Conservation (phyloP, 2,329 filamentous ascomycete species). For the Aspergillus ochraceus region DNA sequence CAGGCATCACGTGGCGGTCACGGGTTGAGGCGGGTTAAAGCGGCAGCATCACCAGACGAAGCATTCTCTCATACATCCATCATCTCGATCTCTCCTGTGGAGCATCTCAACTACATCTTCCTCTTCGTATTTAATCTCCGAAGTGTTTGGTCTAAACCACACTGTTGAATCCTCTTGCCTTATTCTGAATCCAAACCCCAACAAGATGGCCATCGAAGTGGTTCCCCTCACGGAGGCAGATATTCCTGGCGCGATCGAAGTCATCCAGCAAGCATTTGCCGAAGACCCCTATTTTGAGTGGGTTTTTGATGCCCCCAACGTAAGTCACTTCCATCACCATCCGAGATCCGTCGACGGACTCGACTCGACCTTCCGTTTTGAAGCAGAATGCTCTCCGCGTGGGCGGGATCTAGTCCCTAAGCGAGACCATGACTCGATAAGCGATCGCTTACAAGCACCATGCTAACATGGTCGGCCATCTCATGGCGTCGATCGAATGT, state of each 20-base stretch:
- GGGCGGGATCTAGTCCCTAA: neutral
- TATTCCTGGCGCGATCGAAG: conserved; percentile 63
- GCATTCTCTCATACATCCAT: neutral
- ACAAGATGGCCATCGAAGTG: conserved; percentile 56
- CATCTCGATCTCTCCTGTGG: no score
- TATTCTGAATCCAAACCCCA: no score
- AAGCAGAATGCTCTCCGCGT: neutral
- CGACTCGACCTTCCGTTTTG: neutral
- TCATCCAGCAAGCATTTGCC: conserved; percentile 66
- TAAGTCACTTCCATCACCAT: conserved; percentile 30
- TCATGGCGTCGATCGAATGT: conserved; percentile 6
- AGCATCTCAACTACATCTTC: no score
- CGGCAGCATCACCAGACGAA: neutral
- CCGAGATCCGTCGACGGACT: neutral
- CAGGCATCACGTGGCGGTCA: neutral
- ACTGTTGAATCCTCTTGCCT: neutral
- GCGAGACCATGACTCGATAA: neutral
- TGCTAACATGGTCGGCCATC: conserved; percentile 17
- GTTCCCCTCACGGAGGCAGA: conserved; percentile 57
- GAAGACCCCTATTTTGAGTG: conserved; percentile 68
- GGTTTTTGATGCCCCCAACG: conserved; percentile 62
- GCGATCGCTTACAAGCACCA: conserved; percentile 1
- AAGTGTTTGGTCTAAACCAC: neutral
- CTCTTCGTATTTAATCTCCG: neutral
- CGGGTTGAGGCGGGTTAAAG: neutral